These are phyloP conservation scores for Cotoneaster glaucophyllus DNA, from an alignment of 306 rosid species.

Conservation along the genomic window DNA sequence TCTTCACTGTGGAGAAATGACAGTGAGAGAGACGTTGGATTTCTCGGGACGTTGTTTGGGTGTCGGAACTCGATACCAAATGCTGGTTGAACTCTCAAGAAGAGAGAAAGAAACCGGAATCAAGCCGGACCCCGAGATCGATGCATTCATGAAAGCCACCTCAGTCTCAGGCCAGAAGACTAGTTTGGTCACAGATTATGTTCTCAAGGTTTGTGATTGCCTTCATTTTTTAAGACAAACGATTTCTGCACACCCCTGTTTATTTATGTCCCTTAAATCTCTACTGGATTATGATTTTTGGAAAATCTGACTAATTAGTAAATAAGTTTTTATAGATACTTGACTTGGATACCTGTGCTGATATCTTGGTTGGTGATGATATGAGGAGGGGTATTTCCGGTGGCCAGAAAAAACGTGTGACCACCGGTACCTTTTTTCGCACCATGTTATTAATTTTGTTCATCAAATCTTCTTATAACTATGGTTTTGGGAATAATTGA, in stretches of 20 bases:
- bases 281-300: not conserved
- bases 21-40: slow-evolving; percentile 83
- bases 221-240: not conserved
- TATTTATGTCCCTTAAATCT: not conserved
- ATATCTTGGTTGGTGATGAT: slow-evolving; percentile 67
- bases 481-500: not conserved
- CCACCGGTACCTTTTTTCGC: slow-evolving; percentile 36
- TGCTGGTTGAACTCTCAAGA: slow-evolving; percentile 62
- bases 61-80: slow-evolving; percentile 67
- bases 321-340: slow-evolving; percentile 38
- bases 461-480: not conserved
- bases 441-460: not conserved
- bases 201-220: slow-evolving; percentile 49
- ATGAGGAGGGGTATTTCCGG: slow-evolving; percentile 88
- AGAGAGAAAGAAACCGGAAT: slow-evolving; percentile 74
- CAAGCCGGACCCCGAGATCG: slow-evolving; percentile 74
- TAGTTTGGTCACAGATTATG: slow-evolving; percentile 58
- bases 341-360: slow-evolving; percentile 80
- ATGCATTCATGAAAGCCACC: slow-evolving; percentile 79
- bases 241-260: not conserved
- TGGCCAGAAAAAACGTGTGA: slow-evolving; percentile 80
- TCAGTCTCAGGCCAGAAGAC: slow-evolving; percentile 49
- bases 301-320: not conserved
- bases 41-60: slow-evolving; percentile 84
- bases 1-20: slow-evolving; percentile 82